A percentile compares a stretch with the other conserved stretches of the same genome.
Conservation (phyloP, 2,329 filamentous ascomycete genomes). For the Aspergillus quadricinctus region DNA sequence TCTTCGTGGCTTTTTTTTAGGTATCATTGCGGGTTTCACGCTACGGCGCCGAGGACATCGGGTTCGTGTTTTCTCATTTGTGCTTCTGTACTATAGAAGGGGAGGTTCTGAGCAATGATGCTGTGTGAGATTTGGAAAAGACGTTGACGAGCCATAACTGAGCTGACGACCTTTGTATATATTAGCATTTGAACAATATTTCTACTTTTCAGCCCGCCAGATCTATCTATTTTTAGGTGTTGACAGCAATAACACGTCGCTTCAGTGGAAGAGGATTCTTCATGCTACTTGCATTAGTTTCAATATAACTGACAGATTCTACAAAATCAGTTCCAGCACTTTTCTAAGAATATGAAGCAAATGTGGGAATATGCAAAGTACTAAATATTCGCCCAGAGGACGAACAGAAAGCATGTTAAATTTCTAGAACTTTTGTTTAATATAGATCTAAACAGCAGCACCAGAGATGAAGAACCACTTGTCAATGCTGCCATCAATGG, state of each 20-base stretch:
- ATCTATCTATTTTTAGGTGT: neutral
- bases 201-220: neutral
- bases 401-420: slow-evolving; percentile 19
- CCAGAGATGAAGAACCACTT: slow-evolving; percentile 99
- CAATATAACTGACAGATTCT: neutral
- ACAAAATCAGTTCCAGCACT: neutral
- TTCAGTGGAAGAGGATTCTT: neutral
- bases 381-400: slow-evolving; percentile 7
- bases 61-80: slow-evolving; percentile 2
- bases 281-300: neutral
- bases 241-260: neutral
- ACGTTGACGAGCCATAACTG: slow-evolving; percentile 1
- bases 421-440: slow-evolving; percentile 26
- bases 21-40: neutral
- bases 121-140: neutral
- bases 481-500: slow-evolving; percentile 95
- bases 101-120: neutral
- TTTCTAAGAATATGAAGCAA: neutral
- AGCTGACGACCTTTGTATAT: slow-evolving; percentile 9
- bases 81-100: neutral
- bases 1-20: neutral
- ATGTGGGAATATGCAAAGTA: neutral
- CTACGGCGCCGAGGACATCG: slow-evolving; percentile 3
- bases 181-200: neutral
- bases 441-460: slow-evolving; percentile 65